Evolutionary conservation across 2,329 filamentous ascomycete genomes (phyloP).

Genomic region (Pseudogymnoascus verrucosus): DNA sequence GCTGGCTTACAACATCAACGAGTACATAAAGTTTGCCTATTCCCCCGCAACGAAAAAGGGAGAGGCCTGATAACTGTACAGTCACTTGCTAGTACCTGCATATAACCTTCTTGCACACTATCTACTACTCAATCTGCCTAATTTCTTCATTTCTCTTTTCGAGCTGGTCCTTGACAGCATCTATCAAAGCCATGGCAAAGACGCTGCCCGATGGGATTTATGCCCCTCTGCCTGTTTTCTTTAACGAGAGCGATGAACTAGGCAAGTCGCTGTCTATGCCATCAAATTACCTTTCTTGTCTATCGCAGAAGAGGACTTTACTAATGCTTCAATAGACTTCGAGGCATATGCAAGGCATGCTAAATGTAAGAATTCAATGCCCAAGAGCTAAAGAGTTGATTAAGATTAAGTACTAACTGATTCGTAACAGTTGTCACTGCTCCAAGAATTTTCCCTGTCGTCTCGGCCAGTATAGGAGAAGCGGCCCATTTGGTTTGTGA

Average conservation of each 20-base stretch:
- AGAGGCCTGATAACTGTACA: too few relatives aligned
- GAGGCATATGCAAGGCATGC: slow-evolving; percentile 12
- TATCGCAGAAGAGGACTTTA: not conserved
- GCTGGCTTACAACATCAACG: too few relatives aligned
- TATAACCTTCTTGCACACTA: too few relatives aligned
- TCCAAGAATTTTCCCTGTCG: slow-evolving; percentile 10
- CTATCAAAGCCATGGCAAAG: not conserved
- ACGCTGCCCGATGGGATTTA: slow-evolving; percentile 10
- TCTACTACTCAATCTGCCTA: not conserved
- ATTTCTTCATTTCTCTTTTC: not conserved
- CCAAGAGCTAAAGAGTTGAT: not conserved
- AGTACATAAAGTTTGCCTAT: too few relatives aligned
- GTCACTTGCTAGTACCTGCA: too few relatives aligned
- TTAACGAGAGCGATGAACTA: slow-evolving; percentile 10
- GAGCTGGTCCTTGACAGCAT: not conserved
- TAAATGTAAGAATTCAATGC: slow-evolving; percentile 1
- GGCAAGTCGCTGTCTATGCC: not conserved
- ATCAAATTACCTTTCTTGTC: not conserved
- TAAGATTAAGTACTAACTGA: not conserved
- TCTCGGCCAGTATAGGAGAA: slow-evolving; percentile 14
- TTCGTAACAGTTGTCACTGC: not conserved
- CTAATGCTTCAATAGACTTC: slow-evolving; percentile 9
- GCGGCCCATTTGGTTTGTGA: slow-evolving; percentile 9
- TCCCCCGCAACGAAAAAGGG: too few relatives aligned
- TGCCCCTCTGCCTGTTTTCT: slow-evolving; percentile 14